Conservation (phyloP, 345 rosid genomes). For the Aegle marmelos region DNA sequence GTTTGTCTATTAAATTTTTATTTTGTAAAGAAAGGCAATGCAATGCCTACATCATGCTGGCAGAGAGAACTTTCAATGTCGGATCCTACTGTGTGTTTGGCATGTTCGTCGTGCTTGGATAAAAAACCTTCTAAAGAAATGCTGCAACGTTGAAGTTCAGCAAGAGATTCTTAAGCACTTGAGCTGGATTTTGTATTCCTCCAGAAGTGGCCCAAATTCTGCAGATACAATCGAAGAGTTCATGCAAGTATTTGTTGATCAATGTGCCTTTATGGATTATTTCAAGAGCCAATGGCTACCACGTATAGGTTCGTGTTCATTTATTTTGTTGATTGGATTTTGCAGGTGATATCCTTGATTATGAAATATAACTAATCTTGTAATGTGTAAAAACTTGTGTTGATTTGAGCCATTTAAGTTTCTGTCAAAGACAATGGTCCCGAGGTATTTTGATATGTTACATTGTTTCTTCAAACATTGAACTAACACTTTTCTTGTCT, state of each 20-base stretch:
- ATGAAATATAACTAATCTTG: not conserved
- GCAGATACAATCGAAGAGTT: conserved; percentile 45
- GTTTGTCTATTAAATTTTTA: not conserved
- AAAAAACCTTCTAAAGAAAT: conserved; percentile 43
- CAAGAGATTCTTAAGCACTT: conserved; percentile 49
- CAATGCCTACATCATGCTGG: conserved; percentile 12
- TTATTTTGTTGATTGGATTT: conserved; percentile 6
- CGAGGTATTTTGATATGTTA: conserved; percentile 4
- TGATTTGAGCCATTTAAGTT: not conserved
- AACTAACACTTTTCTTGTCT: conserved; percentile 12
- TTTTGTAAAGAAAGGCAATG: not conserved
- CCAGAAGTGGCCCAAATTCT: conserved; percentile 33
- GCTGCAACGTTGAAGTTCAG: conserved; percentile 42
- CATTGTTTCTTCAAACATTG: not conserved
- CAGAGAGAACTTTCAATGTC: conserved; percentile 55
- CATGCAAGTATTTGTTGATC: conserved; percentile 49
- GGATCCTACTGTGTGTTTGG: conserved; percentile 43
- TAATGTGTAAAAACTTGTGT: not conserved
- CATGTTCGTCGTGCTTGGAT: conserved; percentile 52
- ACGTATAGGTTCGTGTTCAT: conserved; percentile 29
- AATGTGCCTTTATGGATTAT: conserved; percentile 43
- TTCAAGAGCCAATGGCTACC: conserved; percentile 49
- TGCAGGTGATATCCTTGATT: not conserved
- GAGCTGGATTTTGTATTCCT: conserved; percentile 42
- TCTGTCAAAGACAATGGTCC: not conserved